Evolutionary conservation across 352 stramenopile genomes (phyloP).

Genomic region (Blastocystis sp.): DNA sequence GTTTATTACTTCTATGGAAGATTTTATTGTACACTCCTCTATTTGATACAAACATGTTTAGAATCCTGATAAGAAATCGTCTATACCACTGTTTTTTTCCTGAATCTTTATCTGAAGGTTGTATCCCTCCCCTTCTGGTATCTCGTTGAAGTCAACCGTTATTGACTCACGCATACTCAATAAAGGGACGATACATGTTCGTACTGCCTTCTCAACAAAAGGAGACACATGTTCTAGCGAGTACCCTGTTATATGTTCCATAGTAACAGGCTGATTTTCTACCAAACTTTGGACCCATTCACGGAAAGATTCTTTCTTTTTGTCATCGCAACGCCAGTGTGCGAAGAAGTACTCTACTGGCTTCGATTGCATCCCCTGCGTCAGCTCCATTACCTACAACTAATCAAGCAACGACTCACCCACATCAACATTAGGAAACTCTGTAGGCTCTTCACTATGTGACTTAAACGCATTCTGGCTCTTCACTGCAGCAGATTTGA

Average conservation of each 20-base stretch:
- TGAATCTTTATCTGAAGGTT: background rate
- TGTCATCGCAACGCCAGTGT: background rate
- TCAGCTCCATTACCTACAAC: background rate
- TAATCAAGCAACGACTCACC: background rate
- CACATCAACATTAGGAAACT: background rate
- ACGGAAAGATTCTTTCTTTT: background rate
- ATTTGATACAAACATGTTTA: background rate
- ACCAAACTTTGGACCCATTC: background rate
- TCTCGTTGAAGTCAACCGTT: slow-evolving; percentile 31
- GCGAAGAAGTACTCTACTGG: slow-evolving; percentile 50
- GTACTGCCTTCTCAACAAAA: slow-evolving; percentile 33
- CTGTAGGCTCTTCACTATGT: background rate
- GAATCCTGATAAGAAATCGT: slow-evolving; percentile 16
- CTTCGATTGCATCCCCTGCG: background rate
- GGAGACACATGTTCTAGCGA: background rate
- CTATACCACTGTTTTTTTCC: background rate
- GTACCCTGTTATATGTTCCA: background rate
- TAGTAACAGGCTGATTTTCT: background rate
- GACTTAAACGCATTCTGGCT: background rate
- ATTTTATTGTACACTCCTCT: background rate
- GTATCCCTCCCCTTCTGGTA: background rate
- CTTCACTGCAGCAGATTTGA: slow-evolving; percentile 29
- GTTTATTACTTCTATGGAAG: background rate
- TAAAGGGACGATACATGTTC: background rate
- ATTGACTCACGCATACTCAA: background rate